Evolutionary conservation across 2,329 filamentous ascomycete species (phyloP).

Genomic region (Exophiala calicioides): DNA sequence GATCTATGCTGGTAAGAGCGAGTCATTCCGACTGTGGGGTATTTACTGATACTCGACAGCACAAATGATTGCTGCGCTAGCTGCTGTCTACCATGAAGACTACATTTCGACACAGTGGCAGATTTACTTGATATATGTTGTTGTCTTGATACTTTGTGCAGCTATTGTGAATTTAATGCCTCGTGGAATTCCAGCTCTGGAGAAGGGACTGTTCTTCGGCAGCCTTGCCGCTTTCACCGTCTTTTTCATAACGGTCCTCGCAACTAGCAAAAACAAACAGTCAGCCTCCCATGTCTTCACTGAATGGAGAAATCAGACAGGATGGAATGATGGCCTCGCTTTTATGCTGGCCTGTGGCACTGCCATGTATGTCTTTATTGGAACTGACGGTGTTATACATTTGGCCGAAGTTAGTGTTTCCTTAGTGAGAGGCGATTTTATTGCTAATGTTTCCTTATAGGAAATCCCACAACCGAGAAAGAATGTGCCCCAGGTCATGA

Average conservation of each 20-base stretch:
- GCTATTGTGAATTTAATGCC: constrained; percentile 22
- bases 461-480: constrained; percentile 27
- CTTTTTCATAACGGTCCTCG: constrained; percentile 35
- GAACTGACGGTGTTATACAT: too few relatives aligned
- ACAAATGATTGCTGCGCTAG: constrained; percentile 19
- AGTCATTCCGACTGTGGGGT: too few relatives aligned
- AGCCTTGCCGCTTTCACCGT: constrained; percentile 31
- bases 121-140: constrained; percentile 31
- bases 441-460: constrained; percentile 33
- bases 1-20: constrained; percentile 26
- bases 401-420: too few relatives aligned
- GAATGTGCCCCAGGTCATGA: constrained; percentile 29
- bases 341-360: constrained; percentile 42
- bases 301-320: constrained; percentile 66
- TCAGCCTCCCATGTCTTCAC: constrained; percentile 55
- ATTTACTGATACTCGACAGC: too few relatives aligned
- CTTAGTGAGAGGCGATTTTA: constrained; percentile 32
- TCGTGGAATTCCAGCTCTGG: constrained; percentile 18
- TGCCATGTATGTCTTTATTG: constrained; percentile 35
- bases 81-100: constrained; percentile 23
- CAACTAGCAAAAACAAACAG: constrained; percentile 24
- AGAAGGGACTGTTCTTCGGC: constrained; percentile 26
- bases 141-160: constrained; percentile 14
- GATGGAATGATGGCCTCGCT: constrained; percentile 67
- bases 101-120: constrained; percentile 31